Percentiles rank a stretch among this genome's conserved stretches.
Evolutionary conservation across 345 rosid species (phyloP).

Genomic region (Lenwebbia sp.): DNA sequence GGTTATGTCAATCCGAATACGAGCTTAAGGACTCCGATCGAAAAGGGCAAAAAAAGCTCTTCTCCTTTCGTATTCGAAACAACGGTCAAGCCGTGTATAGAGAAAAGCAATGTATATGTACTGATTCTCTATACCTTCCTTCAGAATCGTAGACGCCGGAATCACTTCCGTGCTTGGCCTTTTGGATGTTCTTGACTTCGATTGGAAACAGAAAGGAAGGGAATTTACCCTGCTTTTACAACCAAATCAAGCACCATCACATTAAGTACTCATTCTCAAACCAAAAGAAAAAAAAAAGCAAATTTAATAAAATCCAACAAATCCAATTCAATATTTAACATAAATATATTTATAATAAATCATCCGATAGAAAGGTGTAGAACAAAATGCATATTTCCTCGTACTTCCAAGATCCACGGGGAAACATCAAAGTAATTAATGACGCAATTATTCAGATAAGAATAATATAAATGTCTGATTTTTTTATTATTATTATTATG

Average conservation of each 20-base stretch:
- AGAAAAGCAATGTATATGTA: neutral
- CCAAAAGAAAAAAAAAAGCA: neutral
- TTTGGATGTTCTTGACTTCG: constrained; percentile 59
- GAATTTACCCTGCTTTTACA: constrained; percentile 39
- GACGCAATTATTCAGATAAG: neutral
- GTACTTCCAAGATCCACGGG: neutral
- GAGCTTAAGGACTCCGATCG: neutral
- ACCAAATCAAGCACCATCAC: neutral
- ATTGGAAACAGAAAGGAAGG: constrained; percentile 55
- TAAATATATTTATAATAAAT: neutral
- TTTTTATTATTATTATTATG: neutral
- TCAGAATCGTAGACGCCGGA: constrained; percentile 67
- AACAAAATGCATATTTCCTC: neutral
- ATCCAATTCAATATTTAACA: neutral
- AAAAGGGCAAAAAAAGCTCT: neutral
- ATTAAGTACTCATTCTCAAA: neutral
- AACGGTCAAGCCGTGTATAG: neutral
- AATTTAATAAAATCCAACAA: neutral
- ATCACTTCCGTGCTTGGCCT: constrained; percentile 75
- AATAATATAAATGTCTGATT: neutral
- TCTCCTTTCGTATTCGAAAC: neutral
- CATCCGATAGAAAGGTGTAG: neutral
- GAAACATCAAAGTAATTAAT: neutral
- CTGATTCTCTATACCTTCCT: constrained; percentile 42
- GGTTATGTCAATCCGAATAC: neutral